A percentile compares a stretch with the other conserved stretches of the same genome.
Conservation (phyloP, 2,329 filamentous ascomycete genomes). For the Sporothrix schenckii region DNA sequence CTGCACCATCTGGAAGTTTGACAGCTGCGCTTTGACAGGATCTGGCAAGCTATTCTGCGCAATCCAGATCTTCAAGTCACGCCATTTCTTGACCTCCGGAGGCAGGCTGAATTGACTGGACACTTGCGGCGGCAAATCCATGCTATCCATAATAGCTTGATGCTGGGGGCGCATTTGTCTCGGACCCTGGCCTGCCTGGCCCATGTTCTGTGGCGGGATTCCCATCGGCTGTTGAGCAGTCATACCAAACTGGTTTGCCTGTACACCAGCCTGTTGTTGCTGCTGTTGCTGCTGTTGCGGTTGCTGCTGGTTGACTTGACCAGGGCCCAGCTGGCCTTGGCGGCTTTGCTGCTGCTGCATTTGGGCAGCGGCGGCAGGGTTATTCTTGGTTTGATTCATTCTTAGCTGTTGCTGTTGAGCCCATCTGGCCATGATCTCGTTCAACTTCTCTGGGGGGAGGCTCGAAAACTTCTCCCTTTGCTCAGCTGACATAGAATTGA, state of each 20-base stretch:
- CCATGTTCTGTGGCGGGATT: conserved; percentile 30
- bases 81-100: conserved; percentile 54
- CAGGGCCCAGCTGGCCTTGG: conserved; percentile 34
- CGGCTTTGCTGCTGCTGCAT: conserved; percentile 30
- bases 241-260: conserved; percentile 35
- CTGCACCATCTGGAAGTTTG: conserved; percentile 46
- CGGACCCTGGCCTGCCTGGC: conserved; percentile 35
- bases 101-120: conserved; percentile 44
- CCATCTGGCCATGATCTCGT: conserved; percentile 57
- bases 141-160: conserved; percentile 50
- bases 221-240: conserved; percentile 29
- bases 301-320: conserved; percentile 34
- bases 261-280: conserved; percentile 33
- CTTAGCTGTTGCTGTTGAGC: conserved; percentile 38
- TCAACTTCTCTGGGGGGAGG: conserved; percentile 55
- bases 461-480: conserved; percentile 50
- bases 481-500: conserved; percentile 51
- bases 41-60: conserved; percentile 45
- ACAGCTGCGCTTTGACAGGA: conserved; percentile 43
- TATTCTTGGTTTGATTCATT: conserved; percentile 32
- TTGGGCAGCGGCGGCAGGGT: conserved; percentile 37
- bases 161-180: conserved; percentile 41
- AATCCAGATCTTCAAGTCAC: conserved; percentile 51
- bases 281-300: conserved; percentile 11
- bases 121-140: conserved; percentile 51